These are phyloP conservation scores for Monosporascus sp. DNA, from an alignment of 2,329 filamentous ascomycete genomes.

Conservation along the genomic window DNA sequence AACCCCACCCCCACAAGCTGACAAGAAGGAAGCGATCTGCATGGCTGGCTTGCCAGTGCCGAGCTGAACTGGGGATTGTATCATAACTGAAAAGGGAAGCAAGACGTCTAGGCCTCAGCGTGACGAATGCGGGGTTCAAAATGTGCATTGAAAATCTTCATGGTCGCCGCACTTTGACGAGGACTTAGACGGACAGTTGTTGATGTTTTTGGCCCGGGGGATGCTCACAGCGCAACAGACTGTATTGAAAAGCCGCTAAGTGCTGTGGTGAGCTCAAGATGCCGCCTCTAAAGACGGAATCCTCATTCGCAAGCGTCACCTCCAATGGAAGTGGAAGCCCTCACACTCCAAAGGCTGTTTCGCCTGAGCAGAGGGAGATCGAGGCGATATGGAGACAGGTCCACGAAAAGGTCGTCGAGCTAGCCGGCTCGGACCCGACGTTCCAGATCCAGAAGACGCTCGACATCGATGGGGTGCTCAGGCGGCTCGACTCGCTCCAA, in stretches of 20 bases:
- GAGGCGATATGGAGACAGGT: conserved; percentile 28
- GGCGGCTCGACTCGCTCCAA: conserved; percentile 22
- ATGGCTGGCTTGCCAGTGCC: background rate
- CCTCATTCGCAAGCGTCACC: conserved; percentile 4
- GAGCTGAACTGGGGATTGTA: background rate
- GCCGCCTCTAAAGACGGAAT: background rate
- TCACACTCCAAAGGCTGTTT: conserved; percentile 15
- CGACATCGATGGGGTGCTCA: conserved; percentile 24
- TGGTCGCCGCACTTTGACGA: no score
- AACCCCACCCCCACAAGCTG: background rate
- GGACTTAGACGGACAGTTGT: no score
- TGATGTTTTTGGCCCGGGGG: background rate
- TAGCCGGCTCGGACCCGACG: conserved; percentile 25
- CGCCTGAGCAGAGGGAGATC: conserved; percentile 26
- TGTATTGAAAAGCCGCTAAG: background rate
- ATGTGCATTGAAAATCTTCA: no score
- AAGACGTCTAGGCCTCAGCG: background rate
- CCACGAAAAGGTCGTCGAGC: conserved; percentile 26
- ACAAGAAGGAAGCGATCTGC: background rate
- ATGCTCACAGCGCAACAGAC: background rate
- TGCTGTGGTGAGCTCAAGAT: background rate
- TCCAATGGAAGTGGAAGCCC: conserved; percentile 16
- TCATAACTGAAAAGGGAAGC: background rate
- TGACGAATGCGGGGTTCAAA: background rate
- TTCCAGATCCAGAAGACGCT: conserved; percentile 19